Evolutionary conservation across 1,284 basidiomycete species (phyloP).

Genomic region (Trichosporon sp.): DNA sequence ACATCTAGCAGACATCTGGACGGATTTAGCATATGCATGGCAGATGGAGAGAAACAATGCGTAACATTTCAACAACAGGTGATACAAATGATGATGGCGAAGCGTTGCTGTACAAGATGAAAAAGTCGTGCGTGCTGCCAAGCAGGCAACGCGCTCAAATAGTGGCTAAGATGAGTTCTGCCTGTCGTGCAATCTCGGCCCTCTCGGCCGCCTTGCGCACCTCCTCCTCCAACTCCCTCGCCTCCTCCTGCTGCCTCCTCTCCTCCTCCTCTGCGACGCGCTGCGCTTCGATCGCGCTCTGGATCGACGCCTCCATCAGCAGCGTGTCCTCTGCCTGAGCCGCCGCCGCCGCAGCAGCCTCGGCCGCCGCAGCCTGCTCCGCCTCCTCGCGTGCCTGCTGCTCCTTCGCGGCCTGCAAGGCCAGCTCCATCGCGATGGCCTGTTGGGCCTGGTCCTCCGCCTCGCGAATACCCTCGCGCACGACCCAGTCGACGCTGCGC

Average conservation of each 20-base stretch:
- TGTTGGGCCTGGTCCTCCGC: slow-evolving; percentile 48
- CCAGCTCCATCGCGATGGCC: slow-evolving; percentile 46
- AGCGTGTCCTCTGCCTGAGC: slow-evolving; percentile 49
- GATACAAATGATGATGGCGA: neutral
- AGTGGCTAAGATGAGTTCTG: slow-evolving; percentile 50
- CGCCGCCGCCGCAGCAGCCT: slow-evolving; percentile 38
- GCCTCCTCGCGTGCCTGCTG: slow-evolving; percentile 48
- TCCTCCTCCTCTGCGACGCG: slow-evolving; percentile 47
- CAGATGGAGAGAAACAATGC: neutral
- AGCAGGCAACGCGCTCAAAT: slow-evolving; percentile 26
- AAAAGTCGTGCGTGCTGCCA: too few species aligned
- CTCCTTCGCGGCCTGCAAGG: slow-evolving; percentile 48
- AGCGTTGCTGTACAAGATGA: neutral
- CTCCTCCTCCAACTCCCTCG: slow-evolving; percentile 44
- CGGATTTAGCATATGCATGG: too few species aligned
- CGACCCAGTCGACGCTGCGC: slow-evolving; percentile 49
- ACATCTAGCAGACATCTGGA: neutral
- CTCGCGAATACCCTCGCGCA: slow-evolving; percentile 48
- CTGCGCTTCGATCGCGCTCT: slow-evolving; percentile 50
- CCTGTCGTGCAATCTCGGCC: slow-evolving; percentile 48
- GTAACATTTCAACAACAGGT: slow-evolving; percentile 9
- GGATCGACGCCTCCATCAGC: slow-evolving; percentile 50
- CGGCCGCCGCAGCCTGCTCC: slow-evolving; percentile 40
- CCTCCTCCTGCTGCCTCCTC: slow-evolving; percentile 41
- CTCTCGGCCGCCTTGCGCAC: slow-evolving; percentile 46